Conservation (phyloP, 768 basidiomycete genomes). For the Termitomyces sp. region DNA sequence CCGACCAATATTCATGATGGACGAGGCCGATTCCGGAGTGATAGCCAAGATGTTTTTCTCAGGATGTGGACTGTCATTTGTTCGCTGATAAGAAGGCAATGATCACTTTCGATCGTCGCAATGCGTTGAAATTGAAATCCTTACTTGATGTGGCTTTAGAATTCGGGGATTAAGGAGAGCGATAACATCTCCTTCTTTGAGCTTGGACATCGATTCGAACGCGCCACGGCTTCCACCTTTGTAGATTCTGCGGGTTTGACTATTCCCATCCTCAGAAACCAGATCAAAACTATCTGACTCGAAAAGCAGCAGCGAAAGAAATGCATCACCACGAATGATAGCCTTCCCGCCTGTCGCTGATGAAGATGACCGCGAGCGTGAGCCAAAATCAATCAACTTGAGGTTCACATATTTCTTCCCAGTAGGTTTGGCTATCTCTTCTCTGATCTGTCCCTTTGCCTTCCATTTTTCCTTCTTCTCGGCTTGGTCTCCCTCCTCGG, state of each 20-base stretch:
- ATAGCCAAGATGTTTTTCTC: conserved; percentile 79
- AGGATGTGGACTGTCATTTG: conserved; percentile 63
- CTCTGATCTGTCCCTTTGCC: conserved; percentile 28
- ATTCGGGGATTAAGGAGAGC: conserved; percentile 86
- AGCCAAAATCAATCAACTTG: conserved; percentile 79
- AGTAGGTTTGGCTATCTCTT: conserved; percentile 30
- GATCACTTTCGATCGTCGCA: background rate
- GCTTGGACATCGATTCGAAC: conserved; percentile 81
- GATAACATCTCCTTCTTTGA: conserved; percentile 86
- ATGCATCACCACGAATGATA: conserved; percentile 74
- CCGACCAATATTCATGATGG: conserved; percentile 83
- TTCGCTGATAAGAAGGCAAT: conserved; percentile 25
- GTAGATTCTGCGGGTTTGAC: conserved; percentile 59
- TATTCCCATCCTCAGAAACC: conserved; percentile 44
- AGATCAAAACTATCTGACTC: conserved; percentile 74
- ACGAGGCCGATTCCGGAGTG: conserved; percentile 76
- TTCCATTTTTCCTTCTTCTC: conserved; percentile 31
- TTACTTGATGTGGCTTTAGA: conserved; percentile 80
- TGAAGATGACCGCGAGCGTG: conserved; percentile 45
- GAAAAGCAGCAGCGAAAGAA: conserved; percentile 79
- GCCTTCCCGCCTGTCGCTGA: conserved; percentile 52
- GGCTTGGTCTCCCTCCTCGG: conserved; percentile 34
- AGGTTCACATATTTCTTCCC: conserved; percentile 85
- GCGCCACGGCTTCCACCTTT: conserved; percentile 90
- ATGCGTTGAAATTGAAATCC: conserved; percentile 11